Base-by-base conservation (phyloP, 495 filamentous ascomycete species). In the Durotheca rogersii region DNA sequence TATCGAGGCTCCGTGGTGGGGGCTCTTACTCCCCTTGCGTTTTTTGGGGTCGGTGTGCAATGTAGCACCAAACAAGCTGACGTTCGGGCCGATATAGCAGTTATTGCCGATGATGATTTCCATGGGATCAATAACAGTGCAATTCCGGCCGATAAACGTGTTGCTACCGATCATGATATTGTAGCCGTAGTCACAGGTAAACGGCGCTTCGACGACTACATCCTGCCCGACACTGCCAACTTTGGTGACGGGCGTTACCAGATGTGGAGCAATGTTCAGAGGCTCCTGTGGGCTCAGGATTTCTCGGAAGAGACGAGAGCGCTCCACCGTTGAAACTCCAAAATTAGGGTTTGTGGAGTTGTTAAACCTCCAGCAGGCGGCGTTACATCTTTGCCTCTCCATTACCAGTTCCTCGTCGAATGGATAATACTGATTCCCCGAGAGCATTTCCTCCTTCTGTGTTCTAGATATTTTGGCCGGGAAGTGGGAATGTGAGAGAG, bases 361-460 rank as follows among this genome's bases (percentile, higher is more conserved):
- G 67, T 98, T 97, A 74, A 95, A 96, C 48, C 86, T 76, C 79
- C 84, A 91, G 51, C 91, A 80, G 5, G 89, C 89, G 9, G 81
- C 80, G 57, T 84, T 90, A 72, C 93, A 98, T 52, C 83, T 74
- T 60, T 96, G 87, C 16, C 94, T 85, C 55, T 97, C 93, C 36
- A 90, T 79, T 2, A 90, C 78, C 6, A 98, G 79, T 52, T 89
- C 84, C 33, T 82, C 77, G 61, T 87, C 83, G 53, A 84, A 88
- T 1, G 88, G 88, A 38, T 82, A 82, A 64, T 91, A 97, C 7
- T 82, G 77, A 18, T 90, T 76, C n/a, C 90, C 89, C 32, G 74
- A 77, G 2, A 95, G 75, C 93, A 98, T 98, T 68, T 95, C 93
- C 37, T 95, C 89, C 66, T 93, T 96, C 65, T 96, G 89, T 0